These are phyloP conservation scores for Aphanocladium album DNA, from an alignment of 2,329 filamentous ascomycete genomes.

Conservation along the genomic window DNA sequence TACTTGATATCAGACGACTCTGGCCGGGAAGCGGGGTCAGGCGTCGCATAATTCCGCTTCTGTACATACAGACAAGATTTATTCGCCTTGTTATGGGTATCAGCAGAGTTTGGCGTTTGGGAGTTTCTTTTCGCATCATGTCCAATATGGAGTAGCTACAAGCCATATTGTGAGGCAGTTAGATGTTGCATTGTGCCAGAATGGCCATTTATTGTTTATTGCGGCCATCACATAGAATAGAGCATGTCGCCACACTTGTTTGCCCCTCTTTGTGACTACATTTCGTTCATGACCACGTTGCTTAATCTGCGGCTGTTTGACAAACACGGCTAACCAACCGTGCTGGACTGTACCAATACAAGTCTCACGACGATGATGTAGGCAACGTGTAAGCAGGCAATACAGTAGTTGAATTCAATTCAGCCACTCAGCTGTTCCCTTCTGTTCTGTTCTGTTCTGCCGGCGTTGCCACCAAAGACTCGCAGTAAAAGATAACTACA, in stretches of 20 bases:
- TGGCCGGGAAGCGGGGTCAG: conserved; percentile 10
- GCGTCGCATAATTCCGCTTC: conserved; percentile 9
- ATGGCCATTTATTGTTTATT: background rate
- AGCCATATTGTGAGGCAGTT: conserved; percentile 11
- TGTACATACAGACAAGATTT: conserved; percentile 9
- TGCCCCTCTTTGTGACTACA: background rate
- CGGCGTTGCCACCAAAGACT: too few relatives aligned
- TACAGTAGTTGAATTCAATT: too few relatives aligned
- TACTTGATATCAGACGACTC: conserved; percentile 2
- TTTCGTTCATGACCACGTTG: background rate
- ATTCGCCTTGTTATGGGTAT: background rate
- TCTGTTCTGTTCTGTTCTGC: too few relatives aligned
- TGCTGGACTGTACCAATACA: too few relatives aligned
- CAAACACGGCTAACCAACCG: background rate
- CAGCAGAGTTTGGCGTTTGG: conserved; percentile 22
- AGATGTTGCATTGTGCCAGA: conserved; percentile 1
- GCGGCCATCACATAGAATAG: conserved; percentile 11
- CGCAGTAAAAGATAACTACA: too few relatives aligned
- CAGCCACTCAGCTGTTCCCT: too few relatives aligned
- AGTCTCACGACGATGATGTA: too few relatives aligned
- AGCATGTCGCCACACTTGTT: background rate
- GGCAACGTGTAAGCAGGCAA: too few relatives aligned
- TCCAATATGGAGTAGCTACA: conserved; percentile 11
- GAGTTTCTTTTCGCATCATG: conserved; percentile 20
- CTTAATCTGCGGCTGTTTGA: too few relatives aligned